Evolutionary conservation across 169 alveolate species (phyloP), one percentile per base, ranked within the genome.

Genomic region (Amoebophrya sp.): DNA sequence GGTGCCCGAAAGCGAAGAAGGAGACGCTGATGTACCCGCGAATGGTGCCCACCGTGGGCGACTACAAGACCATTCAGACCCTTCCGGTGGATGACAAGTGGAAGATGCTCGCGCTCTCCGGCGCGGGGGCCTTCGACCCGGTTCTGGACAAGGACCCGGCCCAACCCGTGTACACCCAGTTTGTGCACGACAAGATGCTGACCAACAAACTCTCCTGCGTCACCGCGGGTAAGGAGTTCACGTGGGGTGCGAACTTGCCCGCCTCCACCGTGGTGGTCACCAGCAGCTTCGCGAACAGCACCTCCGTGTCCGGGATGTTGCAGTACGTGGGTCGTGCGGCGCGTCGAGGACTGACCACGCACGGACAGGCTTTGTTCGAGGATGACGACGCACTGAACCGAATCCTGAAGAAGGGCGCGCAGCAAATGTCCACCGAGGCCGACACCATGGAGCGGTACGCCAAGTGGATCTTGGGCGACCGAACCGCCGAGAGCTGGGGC

Each of bases 311-410:
- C 55, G 93, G 93, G 23, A 92, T 92, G 93, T 89, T 92, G 89
- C 93, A 92, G 91, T 92, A 92, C 83, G 93, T 92, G 77, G 93
- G 93, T 38, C 93, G 93, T 10, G 93, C 93, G 0, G 93, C 93
- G 25, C 91, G 93, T 0, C 93, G 93, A 0, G 93, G 93, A 2
- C 89, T 92, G 35, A 92, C 93, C 40, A 92, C 93, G 40, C 93
- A 92, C 32, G 93, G 93, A 23, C 93, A 92, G 93, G 93, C 90
- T 18, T 18, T 47, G 66, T 47, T 47, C 83, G 83, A 66, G 83
- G 83, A 66, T 25, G 83, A 66, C 83, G 83, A 66, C 1, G 0
- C 38, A 1, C 35, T 66, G 83, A 66, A 66, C 83, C 83, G 83
- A 25, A 66, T 66, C 32, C 35, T 66, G 83, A 66, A n/a, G 32